phyloP scores from a whole-genome alignment of 805 yeast genomes.

The Cyberlindnera euphorbiiphila region DNA sequence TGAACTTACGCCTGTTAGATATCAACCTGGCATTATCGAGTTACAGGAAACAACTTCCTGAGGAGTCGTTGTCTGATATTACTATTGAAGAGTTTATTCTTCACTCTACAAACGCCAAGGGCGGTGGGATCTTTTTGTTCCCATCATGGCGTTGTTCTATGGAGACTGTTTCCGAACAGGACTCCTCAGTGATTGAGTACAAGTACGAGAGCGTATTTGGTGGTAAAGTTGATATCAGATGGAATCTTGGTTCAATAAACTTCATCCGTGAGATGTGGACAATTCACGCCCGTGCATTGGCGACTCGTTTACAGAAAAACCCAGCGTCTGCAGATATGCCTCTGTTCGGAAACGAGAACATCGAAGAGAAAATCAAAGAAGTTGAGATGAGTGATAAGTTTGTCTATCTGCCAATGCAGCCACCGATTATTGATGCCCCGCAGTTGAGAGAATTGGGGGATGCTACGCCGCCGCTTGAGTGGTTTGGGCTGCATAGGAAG shows the following conservation, averaged over 20 bases:
- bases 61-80: conserved; percentile 42
- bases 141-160: conserved; percentile 73
- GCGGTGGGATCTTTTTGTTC: conserved; percentile 76
- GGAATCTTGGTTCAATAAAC: conserved; percentile 92
- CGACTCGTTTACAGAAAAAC: conserved; percentile 48
- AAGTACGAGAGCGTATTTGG: conserved; percentile 71
- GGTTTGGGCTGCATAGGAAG: conserved; percentile 93
- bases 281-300: conserved; percentile 71
- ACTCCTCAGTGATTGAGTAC: conserved; percentile 57
- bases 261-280: conserved; percentile 92
- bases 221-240: conserved; percentile 84
- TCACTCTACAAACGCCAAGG: conserved; percentile 56
- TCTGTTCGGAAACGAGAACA: conserved; percentile 31
- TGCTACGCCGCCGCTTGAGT: conserved; percentile 97
- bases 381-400: conserved; percentile 47
- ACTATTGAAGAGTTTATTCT: conserved; percentile 52
- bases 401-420: conserved; percentile 58
- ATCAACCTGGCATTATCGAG: conserved; percentile 65
- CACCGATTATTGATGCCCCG: conserved; percentile 85
- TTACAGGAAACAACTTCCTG: conserved; percentile 47
- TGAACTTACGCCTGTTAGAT: conserved; percentile 59
- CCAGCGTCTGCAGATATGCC: conserved; percentile 18
- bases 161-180: conserved; percentile 64
- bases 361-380: conserved; percentile 42
- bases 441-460: conserved; percentile 87